A percentile compares a stretch with the other conserved stretches of the same genome.
Conservation (phyloP, 345 rosid species). For the Corchorus olitorius region DNA sequence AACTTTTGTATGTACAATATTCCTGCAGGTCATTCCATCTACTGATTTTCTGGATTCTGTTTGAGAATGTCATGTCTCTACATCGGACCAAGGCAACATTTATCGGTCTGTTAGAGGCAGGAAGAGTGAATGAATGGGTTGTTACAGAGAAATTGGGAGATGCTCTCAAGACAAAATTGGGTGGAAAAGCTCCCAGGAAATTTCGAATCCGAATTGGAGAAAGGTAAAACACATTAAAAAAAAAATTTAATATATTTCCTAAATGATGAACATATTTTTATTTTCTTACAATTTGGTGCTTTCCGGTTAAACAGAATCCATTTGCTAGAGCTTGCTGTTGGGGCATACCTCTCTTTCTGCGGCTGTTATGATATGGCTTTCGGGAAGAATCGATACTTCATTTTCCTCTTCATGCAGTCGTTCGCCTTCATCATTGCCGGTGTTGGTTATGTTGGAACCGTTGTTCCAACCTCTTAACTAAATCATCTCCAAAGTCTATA, state of each 20-base stretch:
- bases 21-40: conserved; percentile 59
- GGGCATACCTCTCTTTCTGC: conserved; percentile 69
- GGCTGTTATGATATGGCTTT: conserved; percentile 68
- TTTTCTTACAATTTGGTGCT: not conserved
- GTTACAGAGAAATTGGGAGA: conserved; percentile 93
- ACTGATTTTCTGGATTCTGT: conserved; percentile 73
- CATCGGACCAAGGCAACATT: conserved; percentile 88
- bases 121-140: conserved; percentile 93
- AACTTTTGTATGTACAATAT: too few species aligned
- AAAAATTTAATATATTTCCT: not conserved
- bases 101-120: conserved; percentile 78
- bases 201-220: conserved; percentile 57
- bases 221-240: conserved; percentile 39
- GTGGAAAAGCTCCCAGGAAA: conserved; percentile 44
- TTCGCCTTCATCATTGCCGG: conserved; percentile 76
- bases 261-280: not conserved
- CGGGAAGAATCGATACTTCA: conserved; percentile 67
- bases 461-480: conserved; percentile 47
- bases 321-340: conserved; percentile 65
- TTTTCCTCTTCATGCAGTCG: conserved; percentile 68
- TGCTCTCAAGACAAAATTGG: conserved; percentile 49
- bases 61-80: conserved; percentile 92
- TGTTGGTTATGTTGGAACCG: conserved; percentile 71
- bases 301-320: conserved; percentile 53
- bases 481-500: not conserved